Evolutionary conservation across 2,329 filamentous ascomycete species (phyloP), one percentile per base, ranked within the genome.

Genomic region (Microdochium trichocladiopsis): DNA sequence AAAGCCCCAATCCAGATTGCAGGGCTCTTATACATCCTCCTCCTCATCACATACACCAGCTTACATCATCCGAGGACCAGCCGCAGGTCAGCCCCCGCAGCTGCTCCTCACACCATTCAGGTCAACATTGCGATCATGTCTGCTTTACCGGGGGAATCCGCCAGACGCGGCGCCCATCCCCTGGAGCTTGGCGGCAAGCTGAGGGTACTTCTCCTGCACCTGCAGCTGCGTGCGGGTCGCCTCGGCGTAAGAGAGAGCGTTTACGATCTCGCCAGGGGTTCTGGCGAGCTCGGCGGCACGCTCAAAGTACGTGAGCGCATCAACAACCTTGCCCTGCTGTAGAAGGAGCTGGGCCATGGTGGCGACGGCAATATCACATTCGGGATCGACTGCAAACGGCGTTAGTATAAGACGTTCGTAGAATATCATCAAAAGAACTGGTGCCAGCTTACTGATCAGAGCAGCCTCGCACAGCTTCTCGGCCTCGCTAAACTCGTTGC

Each of bases 391-490:
- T 96, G 61, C 41, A 16, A 51, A 5, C 14, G 41, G 28, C 5
- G 59, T 78, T 65, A 77, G 73, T 51, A 57, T 43, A 37, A 2
- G 28, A 43, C n/a, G 25, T 18, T n/a, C 23, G 47, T 48, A 31
- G n/a, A n/a, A n/a, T n/a, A n/a, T n/a, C 9, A 24, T 63, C 52
- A 60, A 58, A 24, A 57, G 49, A 53, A 48, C 56, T 11, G n/a
- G 25, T 24, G 14, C 18, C 14, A 49, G 79, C 89, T 77, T 80
- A 96, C 91, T 95, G 65, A 96, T 96, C 50, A 99, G 78, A 25
- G 94, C 94, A 79, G 96, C 96, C 72, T 96, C 86, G 79, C 94
- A 99, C 50, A 99, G 80, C 72, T 94, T 90, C 77, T 99, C 92
- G 2, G 94, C 93, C 71, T 96, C 93, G 55, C 82, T 78, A 67